phyloP scores from a whole-genome alignment of 108 stramenopile genomes.

The Thalassiosira profunda region DNA sequence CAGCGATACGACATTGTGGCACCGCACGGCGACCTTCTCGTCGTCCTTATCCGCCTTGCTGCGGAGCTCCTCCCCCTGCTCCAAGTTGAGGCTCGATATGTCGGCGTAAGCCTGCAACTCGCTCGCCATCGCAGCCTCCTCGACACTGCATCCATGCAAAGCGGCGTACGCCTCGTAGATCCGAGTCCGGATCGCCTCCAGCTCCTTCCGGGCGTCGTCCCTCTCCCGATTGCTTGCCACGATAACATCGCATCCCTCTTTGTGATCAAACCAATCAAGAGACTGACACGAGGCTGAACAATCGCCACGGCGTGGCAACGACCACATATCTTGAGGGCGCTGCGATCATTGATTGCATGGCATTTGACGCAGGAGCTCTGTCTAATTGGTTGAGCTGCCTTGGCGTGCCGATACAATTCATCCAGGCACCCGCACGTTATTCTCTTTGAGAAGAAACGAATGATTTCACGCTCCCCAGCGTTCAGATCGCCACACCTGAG shows the following conservation, averaged over 20 bases:
- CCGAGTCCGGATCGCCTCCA: too few relatives aligned
- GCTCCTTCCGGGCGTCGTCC: too few relatives aligned
- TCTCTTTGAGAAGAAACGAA: not conserved
- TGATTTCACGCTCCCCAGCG: not conserved
- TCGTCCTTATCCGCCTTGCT: conserved; percentile 73
- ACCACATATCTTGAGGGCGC: not conserved
- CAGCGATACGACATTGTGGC: conserved; percentile 66
- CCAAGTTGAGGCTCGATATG: conserved; percentile 68
- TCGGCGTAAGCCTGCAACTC: too few relatives aligned
- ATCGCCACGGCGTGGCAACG: not conserved
- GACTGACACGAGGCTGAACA: too few relatives aligned
- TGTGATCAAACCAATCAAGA: too few relatives aligned
- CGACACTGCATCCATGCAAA: conserved; percentile 36
- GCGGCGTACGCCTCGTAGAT: conserved; percentile 72
- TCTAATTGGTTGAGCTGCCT: not conserved
- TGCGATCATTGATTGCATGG: not conserved
- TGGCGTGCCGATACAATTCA: not conserved
- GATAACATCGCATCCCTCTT: too few relatives aligned
- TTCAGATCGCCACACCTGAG: too few relatives aligned
- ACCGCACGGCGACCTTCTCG: conserved; percentile 64
- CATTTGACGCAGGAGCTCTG: not conserved
- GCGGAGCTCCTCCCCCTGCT: conserved; percentile 57
- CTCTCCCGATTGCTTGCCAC: too few relatives aligned
- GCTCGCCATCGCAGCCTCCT: conserved; percentile 23
- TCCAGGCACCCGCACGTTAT: not conserved